Conservation (phyloP, 306 rosid species). For the Dryas alaskensis region DNA sequence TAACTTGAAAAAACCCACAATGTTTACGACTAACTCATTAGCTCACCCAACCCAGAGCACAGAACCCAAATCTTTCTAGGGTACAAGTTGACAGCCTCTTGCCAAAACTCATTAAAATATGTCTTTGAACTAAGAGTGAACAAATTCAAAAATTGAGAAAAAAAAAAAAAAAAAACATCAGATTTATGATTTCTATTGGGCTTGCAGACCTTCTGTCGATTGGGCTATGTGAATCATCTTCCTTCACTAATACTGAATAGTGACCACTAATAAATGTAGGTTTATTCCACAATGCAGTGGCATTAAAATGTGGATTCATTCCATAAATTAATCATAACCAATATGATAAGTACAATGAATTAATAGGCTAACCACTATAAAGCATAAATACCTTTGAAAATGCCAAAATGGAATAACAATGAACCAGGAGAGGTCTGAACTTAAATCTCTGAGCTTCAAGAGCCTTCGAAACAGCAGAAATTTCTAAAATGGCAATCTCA, state of each 20-base stretch:
- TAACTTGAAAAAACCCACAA: no score
- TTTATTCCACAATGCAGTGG: not conserved
- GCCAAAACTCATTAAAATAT: not conserved
- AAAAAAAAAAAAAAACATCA: not conserved
- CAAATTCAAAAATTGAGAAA: not conserved
- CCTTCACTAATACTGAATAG: not conserved
- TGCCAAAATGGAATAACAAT: constrained; percentile 30
- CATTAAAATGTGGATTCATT: not conserved
- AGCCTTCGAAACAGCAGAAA: constrained; percentile 31
- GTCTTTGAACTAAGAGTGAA: not conserved
- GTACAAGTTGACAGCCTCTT: constrained; percentile 1
- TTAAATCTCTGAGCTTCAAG: constrained; percentile 37
- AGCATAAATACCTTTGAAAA: constrained; percentile 28
- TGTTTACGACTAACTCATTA: not conserved
- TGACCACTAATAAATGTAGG: not conserved
- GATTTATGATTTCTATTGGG: not conserved
- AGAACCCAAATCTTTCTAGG: not conserved
- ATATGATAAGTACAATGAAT: not conserved
- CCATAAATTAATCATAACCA: not conserved
- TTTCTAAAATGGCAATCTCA: constrained; percentile 20
- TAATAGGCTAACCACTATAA: not conserved
- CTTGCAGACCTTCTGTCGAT: not conserved
- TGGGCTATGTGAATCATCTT: constrained; percentile 3
- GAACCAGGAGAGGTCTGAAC: constrained; percentile 38
- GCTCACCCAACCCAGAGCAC: not conserved